phyloP scores from a whole-genome alignment of 1,139 yeast species.

The Hansenula lynferdii region DNA sequence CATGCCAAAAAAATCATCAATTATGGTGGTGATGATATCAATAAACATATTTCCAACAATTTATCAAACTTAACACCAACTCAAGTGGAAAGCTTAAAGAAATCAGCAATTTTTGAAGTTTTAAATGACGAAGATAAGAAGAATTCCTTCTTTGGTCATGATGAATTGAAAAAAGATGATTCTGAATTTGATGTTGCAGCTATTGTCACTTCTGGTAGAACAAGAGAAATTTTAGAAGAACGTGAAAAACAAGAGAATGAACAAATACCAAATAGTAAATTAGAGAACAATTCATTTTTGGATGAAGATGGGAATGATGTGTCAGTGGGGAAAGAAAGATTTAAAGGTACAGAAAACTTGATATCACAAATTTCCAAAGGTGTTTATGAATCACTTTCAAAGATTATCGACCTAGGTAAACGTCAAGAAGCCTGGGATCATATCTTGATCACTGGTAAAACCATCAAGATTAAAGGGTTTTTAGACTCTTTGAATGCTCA shows the following conservation, averaged over 20 bases:
- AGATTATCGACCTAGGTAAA: conserved; percentile 61
- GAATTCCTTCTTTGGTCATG: conserved; percentile 53
- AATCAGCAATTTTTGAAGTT: conserved; percentile 73
- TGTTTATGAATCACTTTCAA: conserved; percentile 47
- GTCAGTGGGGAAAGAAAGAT: conserved; percentile 80
- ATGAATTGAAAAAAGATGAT: conserved; percentile 36
- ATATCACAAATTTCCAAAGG: conserved; percentile 49
- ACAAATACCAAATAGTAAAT: conserved; percentile 44
- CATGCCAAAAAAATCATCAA: conserved; percentile 47
- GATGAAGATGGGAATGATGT: conserved; percentile 53
- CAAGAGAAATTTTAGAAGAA: conserved; percentile 60
- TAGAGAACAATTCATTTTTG: conserved; percentile 61
- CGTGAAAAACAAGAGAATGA: conserved; percentile 43
- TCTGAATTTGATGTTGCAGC: conserved; percentile 85
- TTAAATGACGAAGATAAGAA: conserved; percentile 56
- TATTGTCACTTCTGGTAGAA: conserved; percentile 72
- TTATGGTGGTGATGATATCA: conserved; percentile 63
- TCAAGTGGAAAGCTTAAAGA: conserved; percentile 74
- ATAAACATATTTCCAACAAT: conserved; percentile 39
- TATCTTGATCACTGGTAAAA: conserved; percentile 72
- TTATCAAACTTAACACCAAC: conserved; percentile 53
- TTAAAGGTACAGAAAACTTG: conserved; percentile 66
- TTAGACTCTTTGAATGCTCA: conserved; percentile 62
- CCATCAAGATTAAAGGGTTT: conserved; percentile 71
- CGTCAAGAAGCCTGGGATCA: conserved; percentile 88